Percentiles rank a stretch among this genome's conserved stretches.
Conservation (phyloP, 371 early-diverging fungal genomes). For the Saksenaea oblongispora region DNA sequence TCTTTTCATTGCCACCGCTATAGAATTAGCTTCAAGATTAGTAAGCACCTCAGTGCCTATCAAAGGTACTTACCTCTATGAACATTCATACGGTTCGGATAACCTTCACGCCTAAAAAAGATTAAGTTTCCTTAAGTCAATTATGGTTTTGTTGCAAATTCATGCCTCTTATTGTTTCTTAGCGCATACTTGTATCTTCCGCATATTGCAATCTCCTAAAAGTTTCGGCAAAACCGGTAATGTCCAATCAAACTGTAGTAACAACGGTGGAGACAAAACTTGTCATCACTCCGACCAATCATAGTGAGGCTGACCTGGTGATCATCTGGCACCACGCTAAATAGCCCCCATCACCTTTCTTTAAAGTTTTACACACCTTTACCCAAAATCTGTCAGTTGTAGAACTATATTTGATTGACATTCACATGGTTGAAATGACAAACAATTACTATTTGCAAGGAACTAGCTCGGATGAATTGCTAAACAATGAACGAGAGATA, state of each 20-base stretch:
- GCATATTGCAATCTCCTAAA: too few relatives aligned
- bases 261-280: conserved; percentile 26
- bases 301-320: conserved; percentile 21
- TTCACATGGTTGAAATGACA: background rate
- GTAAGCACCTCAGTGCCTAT: too few relatives aligned
- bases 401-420: background rate
- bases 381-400: background rate
- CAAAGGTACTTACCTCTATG: too few relatives aligned
- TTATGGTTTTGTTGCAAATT: too few relatives aligned
- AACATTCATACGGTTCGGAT: too few relatives aligned
- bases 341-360: background rate
- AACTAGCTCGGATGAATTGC: background rate
- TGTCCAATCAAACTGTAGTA: conserved; percentile 21
- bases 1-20: too few relatives aligned
- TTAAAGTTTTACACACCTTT: background rate
- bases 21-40: too few relatives aligned
- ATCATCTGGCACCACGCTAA: conserved; percentile 8
- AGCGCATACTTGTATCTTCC: too few relatives aligned
- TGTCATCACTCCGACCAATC: conserved; percentile 32
- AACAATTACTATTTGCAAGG: background rate
- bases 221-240: background rate
- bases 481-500: background rate
- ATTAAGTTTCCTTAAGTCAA: too few relatives aligned
- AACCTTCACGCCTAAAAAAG: too few relatives aligned
- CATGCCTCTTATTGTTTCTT: too few relatives aligned